These are phyloP conservation scores for Saturnispora besseyi DNA, from an alignment of 805 yeast species.

Conservation along the genomic window DNA sequence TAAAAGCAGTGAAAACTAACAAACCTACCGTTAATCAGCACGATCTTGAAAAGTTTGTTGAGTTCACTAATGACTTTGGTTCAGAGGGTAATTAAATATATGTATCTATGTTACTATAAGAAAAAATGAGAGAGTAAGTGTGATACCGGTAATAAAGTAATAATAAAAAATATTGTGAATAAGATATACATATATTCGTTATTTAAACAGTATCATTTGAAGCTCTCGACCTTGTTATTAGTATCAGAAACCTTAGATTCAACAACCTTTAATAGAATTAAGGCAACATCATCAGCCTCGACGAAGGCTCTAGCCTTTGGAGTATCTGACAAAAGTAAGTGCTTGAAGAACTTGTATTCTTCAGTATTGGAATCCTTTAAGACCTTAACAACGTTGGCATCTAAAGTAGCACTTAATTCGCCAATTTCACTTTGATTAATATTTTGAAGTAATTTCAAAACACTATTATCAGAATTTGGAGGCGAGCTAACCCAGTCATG, in stretches of 20 bases:
- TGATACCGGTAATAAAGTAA: not conserved
- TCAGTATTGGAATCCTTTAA: slow-evolving; percentile 34
- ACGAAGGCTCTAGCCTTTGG: slow-evolving; percentile 67
- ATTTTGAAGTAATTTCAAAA: slow-evolving; percentile 57
- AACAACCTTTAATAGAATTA: slow-evolving; percentile 55
- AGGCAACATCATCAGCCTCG: slow-evolving; percentile 51
- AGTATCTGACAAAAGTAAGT: slow-evolving; percentile 49
- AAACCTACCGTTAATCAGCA: slow-evolving; percentile 89
- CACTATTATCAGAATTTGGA: slow-evolving; percentile 19
- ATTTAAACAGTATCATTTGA: slow-evolving; percentile 3
- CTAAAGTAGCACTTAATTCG: slow-evolving; percentile 72
- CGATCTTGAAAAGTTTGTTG: slow-evolving; percentile 74
- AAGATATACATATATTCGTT: not conserved
- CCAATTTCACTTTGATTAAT: slow-evolving; percentile 75
- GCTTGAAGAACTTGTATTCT: slow-evolving; percentile 52
- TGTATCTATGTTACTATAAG: not conserved
- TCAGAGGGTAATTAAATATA: slow-evolving; percentile 74
- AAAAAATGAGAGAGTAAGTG: not conserved
- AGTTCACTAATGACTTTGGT: slow-evolving; percentile 91
- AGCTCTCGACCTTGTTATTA: slow-evolving; percentile 43
- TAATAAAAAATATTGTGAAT: no score
- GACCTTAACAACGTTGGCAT: slow-evolving; percentile 55
- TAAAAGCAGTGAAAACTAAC: slow-evolving; percentile 82
- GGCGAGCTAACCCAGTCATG: slow-evolving; percentile 77
- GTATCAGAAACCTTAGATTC: slow-evolving; percentile 75